Base-by-base conservation (phyloP, 257 asterid genomes). In the Solanum okadae region DNA sequence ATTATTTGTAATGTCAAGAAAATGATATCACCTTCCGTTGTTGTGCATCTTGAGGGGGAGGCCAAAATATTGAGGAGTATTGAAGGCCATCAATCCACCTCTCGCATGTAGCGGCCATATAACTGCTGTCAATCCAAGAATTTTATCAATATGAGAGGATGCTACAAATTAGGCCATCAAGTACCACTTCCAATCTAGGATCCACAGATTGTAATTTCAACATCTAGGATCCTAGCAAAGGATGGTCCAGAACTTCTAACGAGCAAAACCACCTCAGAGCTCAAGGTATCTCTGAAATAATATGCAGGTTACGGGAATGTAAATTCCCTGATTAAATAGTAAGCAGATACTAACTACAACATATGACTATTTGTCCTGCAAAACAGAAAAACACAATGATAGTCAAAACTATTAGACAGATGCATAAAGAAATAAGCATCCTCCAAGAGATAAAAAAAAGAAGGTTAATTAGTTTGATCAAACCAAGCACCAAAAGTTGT, bases 51-150 rank as follows among this genome's bases (percentile, higher is more conserved):
- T 91, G 96, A 13, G 99, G 99, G 40, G 99, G 99, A 27, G 93
- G 99, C 96, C 98, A 97, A 91, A 95, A 97, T 91, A 97, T 91
- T 52, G 99, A 96, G 83, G 99, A 97, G 89, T 92, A 94, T 92
- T 97, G 98, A 91, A 97, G 94, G 87, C 96, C 92, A 75, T 95
- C 98, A 63, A 94, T 97, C 99, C 99, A 97, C 93, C 93, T 97
- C 89, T 94, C 98, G 83, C 90, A 91, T 89, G 95, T 89, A 88
- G 94, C 91, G 87, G 93, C 98, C 99, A 97, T 97, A 27, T 59
- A 79, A 88, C 91, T 89, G 76, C 63, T 73, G 83, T 56, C 86
- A 37, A 87, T 84, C 84, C 87, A 35, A 29, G 70, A 83, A 49
- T 82, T 92, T 88, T 89, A 92, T 90, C 56, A 31, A 89, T 88